Percentiles rank a stretch among this genome's conserved stretches.
Evolutionary conservation across 257 asterid species (phyloP).

Genomic region (Nicotiana paniculata): DNA sequence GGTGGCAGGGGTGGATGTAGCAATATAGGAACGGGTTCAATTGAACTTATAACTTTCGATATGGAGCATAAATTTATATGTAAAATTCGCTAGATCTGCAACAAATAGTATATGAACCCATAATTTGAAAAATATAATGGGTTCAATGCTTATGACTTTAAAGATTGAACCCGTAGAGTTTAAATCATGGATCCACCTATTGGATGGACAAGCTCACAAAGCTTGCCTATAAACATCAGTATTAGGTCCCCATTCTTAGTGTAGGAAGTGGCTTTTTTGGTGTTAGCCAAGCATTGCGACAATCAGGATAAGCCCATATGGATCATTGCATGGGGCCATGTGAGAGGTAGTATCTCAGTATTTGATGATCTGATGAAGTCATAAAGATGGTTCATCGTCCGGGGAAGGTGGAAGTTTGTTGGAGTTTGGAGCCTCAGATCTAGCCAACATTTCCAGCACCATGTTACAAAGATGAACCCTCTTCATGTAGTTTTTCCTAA

Average conservation of each 20-base stretch:
- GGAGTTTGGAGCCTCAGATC: neutral
- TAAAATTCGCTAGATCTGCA: no score
- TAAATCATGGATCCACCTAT: no score
- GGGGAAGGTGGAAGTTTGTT: neutral
- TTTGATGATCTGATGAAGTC: neutral
- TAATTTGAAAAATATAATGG: no score
- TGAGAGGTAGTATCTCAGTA: neutral
- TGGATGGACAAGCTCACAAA: neutral
- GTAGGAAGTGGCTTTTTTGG: neutral
- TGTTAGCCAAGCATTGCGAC: neutral
- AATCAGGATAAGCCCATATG: neutral
- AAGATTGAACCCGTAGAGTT: no score
- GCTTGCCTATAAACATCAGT: neutral
- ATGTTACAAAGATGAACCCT: neutral
- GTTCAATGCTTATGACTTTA: no score
- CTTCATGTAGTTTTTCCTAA: neutral
- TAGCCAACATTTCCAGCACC: neutral
- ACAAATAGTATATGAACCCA: no score
- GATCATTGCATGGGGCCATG: neutral
- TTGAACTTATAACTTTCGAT: no score
- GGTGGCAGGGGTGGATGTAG: no score
- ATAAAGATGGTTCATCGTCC: neutral
- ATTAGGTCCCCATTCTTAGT: neutral
- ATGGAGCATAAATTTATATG: no score
- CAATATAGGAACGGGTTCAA: no score